Conservation (phyloP, 768 basidiomycete species). For the Boletus edulis region DNA sequence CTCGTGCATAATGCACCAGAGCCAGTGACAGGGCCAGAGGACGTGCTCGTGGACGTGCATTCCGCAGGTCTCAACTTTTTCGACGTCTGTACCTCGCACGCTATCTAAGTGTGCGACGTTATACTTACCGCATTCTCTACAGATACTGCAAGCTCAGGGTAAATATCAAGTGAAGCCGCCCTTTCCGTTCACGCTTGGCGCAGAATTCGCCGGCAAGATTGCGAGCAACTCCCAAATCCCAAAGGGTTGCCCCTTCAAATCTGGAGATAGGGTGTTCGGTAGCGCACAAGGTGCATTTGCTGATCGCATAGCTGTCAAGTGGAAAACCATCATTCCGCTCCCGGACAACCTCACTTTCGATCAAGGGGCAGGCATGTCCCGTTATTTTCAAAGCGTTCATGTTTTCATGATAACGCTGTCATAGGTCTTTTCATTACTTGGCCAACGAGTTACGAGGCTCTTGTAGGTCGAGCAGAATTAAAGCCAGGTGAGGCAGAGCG, state of each 20-base stretch:
- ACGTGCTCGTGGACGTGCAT: constrained; percentile 76
- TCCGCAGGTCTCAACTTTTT: constrained; percentile 79
- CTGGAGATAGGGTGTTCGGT: constrained; percentile 89
- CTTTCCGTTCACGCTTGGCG: constrained; percentile 81
- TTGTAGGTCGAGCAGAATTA: constrained; percentile 80
- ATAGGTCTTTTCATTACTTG: constrained; percentile 82
- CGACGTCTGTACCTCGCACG: constrained; percentile 41
- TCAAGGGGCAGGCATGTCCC: constrained; percentile 72
- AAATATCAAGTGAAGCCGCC: constrained; percentile 86
- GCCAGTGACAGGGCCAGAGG: constrained; percentile 45
- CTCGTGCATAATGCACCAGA: constrained; percentile 55
- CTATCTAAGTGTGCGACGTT: neutral
- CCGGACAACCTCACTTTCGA: constrained; percentile 79
- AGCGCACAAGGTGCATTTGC: constrained; percentile 75
- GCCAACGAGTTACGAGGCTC: constrained; percentile 91
- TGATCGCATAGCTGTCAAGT: constrained; percentile 64
- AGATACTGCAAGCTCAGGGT: constrained; percentile 87
- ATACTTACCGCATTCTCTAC: neutral
- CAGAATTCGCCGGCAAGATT: constrained; percentile 83
- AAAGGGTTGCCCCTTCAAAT: constrained; percentile 69
- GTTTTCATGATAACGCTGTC: neutral
- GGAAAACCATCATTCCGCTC: constrained; percentile 54
- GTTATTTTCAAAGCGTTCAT: neutral
- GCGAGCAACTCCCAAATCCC: constrained; percentile 72
- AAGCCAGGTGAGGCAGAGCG: constrained; percentile 55